Percentiles rank a stretch among this genome's conserved stretches.
These are phyloP conservation scores for Canavalia ensiformis DNA, from an alignment of 306 rosid species.

Conservation along the genomic window DNA sequence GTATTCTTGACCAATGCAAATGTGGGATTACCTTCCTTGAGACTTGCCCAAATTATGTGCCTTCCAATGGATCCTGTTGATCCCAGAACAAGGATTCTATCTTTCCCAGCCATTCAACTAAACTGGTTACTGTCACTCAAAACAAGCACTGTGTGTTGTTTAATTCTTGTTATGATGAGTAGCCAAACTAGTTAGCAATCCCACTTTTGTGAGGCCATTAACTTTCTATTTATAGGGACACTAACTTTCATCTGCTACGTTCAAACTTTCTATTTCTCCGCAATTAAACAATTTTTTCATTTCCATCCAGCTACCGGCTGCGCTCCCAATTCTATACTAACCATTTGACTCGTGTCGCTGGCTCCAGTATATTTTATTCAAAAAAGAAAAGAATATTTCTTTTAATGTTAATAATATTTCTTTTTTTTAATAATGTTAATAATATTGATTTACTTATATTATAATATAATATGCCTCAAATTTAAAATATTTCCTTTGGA, in stretches of 20 bases:
- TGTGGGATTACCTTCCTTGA: slow-evolving; percentile 55
- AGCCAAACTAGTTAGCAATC: neutral
- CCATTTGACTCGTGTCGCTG: no score
- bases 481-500: no score
- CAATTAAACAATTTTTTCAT: neutral
- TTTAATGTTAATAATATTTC: no score
- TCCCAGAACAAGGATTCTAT: slow-evolving; percentile 56
- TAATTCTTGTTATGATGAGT: neutral
- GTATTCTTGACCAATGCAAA: slow-evolving; percentile 51
- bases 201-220: neutral
- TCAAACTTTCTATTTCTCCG: neutral
- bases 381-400: no score
- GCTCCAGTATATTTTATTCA: no score
- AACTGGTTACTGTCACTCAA: neutral
- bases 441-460: no score
- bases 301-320: neutral
- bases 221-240: slow-evolving; percentile 19
- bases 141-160: neutral
- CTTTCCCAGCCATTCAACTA: slow-evolving; percentile 46
- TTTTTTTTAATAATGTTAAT: no score
- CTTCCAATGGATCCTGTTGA: slow-evolving; percentile 54
- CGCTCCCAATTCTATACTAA: no score
- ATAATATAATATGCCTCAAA: no score
- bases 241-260: no score
- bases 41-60: slow-evolving; percentile 53